These are phyloP conservation scores for Euphrasia arctica DNA, from an alignment of 305 asterid genomes.

Conservation along the genomic window DNA sequence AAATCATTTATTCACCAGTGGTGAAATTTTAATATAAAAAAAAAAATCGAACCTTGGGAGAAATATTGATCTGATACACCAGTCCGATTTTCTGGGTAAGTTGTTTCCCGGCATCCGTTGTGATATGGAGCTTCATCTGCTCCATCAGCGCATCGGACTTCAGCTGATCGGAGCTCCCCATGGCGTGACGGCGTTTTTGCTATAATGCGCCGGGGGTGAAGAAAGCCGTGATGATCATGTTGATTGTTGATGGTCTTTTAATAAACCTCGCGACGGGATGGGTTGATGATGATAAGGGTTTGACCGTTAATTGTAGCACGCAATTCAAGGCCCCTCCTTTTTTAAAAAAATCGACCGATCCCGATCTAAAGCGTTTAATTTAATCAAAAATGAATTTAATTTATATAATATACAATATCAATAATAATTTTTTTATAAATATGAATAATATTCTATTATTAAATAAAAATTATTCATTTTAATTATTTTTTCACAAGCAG, in stretches of 20 bases:
- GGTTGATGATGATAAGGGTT: constrained; percentile 4
- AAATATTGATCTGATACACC: constrained; percentile 74
- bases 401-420: too few species aligned
- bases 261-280: background rate
- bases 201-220: constrained; percentile 3
- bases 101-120: constrained; percentile 64
- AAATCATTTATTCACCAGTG: background rate
- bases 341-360: background rate
- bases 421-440: too few species aligned
- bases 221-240: background rate
- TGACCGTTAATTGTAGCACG: constrained; percentile 13
- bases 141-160: constrained; percentile 71
- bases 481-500: too few species aligned
- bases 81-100: constrained; percentile 64
- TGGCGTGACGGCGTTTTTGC: constrained; percentile 18
- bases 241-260: background rate
- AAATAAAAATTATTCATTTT: too few species aligned
- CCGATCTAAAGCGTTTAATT: background rate
- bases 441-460: too few species aligned
- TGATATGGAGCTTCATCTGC: constrained; percentile 67
- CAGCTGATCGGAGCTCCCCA: constrained; percentile 46
- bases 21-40: background rate
- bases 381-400: too few species aligned
- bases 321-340: background rate
- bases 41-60: constrained; percentile 56